Evolutionary conservation across 2,329 filamentous ascomycete species (phyloP), one percentile per base, ranked within the genome.

Genomic region (Fusarium nisikadoi): DNA sequence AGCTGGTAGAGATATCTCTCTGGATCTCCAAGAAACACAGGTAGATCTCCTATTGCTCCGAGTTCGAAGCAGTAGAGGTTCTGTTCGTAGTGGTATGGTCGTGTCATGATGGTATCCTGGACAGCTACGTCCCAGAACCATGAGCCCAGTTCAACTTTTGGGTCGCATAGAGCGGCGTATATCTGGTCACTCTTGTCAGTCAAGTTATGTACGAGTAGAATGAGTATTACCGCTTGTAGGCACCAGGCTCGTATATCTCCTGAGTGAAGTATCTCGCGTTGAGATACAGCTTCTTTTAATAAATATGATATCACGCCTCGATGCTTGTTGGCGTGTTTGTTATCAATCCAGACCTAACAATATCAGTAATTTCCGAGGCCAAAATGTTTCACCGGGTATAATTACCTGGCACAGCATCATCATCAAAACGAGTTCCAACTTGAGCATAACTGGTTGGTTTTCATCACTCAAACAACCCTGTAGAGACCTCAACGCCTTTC

Each of bases 61-160:
- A 72, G 41, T 35, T 72, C 65, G 9, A 65, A 65, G 4, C 53
- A 70, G 27, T 69, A 61, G 8, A 72, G 31, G 14, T 49, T 55
- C 2, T 60, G 41, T 8, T 53, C 39, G 9, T 72, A 66, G 19
- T 66, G 54, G 1, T 53, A 58, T 10, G 70, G 70, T 8, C 70
- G 52, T 33, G 57, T 47, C 13, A 46, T 47, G 29, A 58, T 27
- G 4, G 39, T 41, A 4, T 57, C 58, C 6, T 60, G 66, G 6
- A 60, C 9, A 1, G 61, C 66, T 5, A 73, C 35, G 6, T 70
- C 49, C 70, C 70, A 68, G 9, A 52, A 73, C 70, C 70, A 72
- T 6, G 62, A n/a, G 3, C 62, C 70, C 0, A 72, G 70, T 20
- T 59, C 31, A 3, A 72, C 39, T 0, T 54, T 67, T 6, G 65